Conservation (phyloP, 2,329 filamentous ascomycete species). For the Aspergillus alliaceus region DNA sequence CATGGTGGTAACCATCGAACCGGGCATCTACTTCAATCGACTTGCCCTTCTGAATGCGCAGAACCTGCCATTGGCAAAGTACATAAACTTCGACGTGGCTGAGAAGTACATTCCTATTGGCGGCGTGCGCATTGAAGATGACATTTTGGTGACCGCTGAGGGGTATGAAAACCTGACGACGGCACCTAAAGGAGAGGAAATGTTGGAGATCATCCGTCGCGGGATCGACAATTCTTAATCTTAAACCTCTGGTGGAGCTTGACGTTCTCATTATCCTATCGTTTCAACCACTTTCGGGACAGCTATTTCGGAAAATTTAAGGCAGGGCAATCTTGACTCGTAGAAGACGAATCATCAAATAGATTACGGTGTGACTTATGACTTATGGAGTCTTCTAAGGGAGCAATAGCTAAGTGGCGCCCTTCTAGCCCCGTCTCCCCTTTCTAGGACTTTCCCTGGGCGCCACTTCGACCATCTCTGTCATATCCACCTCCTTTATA, state of each 20-base stretch:
- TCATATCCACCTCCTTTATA: not conserved
- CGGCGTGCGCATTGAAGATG: conserved; percentile 51
- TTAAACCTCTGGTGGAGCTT: not conserved
- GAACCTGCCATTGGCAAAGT: conserved; percentile 30
- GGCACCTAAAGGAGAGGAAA: conserved; percentile 65
- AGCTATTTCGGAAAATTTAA: not conserved
- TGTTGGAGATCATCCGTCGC: conserved; percentile 40
- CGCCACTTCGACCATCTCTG: not conserved
- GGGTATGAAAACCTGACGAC: conserved; percentile 73
- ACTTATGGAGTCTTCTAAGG: not conserved
- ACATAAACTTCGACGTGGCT: conserved; percentile 42
- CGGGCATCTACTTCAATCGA: conserved; percentile 49
- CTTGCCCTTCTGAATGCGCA: conserved; percentile 37
- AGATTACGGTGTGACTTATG: not conserved
- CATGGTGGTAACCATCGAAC: conserved; percentile 59
- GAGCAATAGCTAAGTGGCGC: not conserved
- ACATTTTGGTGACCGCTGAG: conserved; percentile 68
- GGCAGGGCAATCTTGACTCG: not conserved
- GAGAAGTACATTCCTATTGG: conserved; percentile 42
- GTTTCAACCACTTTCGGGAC: conserved; percentile 1
- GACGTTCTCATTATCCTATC: not conserved
- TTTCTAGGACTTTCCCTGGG: not conserved
- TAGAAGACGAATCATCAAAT: not conserved
- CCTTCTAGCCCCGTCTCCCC: not conserved
- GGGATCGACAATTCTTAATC: conserved; percentile 16